A percentile compares a stretch with the other conserved stretches of the same genome.
Conservation (phyloP, 2,329 filamentous ascomycete species). For the Colletotrichum noveboracense region DNA sequence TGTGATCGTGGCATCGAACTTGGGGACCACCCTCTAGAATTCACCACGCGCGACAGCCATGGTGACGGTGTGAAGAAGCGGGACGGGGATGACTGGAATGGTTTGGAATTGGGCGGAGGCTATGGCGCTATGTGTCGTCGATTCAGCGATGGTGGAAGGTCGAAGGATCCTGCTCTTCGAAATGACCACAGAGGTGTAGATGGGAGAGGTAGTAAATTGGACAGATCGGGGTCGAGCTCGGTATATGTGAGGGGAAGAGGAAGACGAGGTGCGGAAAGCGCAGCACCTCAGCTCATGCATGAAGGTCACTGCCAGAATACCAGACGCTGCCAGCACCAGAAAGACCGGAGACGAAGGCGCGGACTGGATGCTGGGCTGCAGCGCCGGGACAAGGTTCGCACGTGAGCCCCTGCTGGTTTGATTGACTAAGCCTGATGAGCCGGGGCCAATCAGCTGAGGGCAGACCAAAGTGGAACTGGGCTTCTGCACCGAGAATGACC, state of each 20-base stretch:
- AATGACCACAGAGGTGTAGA: background rate
- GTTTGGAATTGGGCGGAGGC: background rate
- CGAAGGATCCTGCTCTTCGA: background rate
- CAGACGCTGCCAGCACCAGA: background rate
- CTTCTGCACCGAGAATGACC: background rate
- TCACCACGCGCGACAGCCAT: conserved; percentile 44
- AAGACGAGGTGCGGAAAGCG: conserved; percentile 1
- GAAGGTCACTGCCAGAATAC: conserved; percentile 3
- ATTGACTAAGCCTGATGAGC: background rate
- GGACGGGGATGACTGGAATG: background rate
- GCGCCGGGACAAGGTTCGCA: conserved; percentile 14
- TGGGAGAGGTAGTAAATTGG: background rate
- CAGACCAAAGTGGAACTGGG: background rate
- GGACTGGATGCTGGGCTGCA: background rate
- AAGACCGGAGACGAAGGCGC: background rate
- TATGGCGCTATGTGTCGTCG: background rate
- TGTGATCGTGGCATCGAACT: conserved; percentile 46
- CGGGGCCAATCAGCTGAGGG: background rate
- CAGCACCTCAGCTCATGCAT: background rate
- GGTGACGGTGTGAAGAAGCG: background rate
- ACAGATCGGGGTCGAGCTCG: background rate
- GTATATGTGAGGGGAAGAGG: conserved; percentile 5
- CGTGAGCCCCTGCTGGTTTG: conserved; percentile 8
- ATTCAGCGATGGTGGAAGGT: background rate
- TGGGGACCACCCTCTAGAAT: conserved; percentile 60